Evolutionary conservation across 2,329 filamentous ascomycete genomes (phyloP).

Genomic region (Colletotrichum tropicale): DNA sequence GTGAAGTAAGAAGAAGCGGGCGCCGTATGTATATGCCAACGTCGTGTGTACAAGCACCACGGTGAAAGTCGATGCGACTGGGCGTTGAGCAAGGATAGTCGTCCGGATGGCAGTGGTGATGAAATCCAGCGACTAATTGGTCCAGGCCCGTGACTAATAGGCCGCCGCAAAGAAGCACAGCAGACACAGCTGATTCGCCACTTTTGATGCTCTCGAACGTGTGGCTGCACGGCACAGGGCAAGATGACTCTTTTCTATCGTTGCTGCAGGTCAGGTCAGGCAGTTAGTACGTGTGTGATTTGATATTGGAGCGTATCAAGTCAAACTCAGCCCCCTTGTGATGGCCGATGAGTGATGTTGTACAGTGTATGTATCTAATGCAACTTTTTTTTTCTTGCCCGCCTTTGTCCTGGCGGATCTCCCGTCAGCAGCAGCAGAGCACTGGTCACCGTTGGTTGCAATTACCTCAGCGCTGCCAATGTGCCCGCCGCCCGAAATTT

Average conservation of each 20-base stretch:
- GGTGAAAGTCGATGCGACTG: neutral
- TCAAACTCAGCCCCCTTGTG: neutral
- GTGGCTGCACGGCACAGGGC: neutral
- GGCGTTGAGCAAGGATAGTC: neutral
- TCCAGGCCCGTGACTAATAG: conserved; percentile 12
- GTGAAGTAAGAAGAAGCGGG: neutral
- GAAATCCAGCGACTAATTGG: conserved; percentile 1
- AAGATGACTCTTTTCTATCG: neutral
- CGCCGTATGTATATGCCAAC: neutral
- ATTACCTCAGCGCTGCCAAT: neutral
- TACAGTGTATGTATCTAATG: conserved; percentile 14
- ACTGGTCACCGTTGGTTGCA: neutral
- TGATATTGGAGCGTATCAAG: neutral
- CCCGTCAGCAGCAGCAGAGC: neutral
- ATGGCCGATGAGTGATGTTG: conserved; percentile 2
- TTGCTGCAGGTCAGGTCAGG: neutral
- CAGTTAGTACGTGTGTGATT: neutral
- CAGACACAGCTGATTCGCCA: conserved; percentile 3
- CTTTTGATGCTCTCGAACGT: neutral
- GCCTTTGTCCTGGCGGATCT: neutral
- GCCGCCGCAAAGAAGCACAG: neutral
- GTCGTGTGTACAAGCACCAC: neutral
- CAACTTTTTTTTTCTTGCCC: neutral
- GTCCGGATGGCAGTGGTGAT: neutral
- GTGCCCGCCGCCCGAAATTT: neutral